Evolutionary conservation across 108 stramenopile species (phyloP).

Genomic region (Skeletonema tropicum): DNA sequence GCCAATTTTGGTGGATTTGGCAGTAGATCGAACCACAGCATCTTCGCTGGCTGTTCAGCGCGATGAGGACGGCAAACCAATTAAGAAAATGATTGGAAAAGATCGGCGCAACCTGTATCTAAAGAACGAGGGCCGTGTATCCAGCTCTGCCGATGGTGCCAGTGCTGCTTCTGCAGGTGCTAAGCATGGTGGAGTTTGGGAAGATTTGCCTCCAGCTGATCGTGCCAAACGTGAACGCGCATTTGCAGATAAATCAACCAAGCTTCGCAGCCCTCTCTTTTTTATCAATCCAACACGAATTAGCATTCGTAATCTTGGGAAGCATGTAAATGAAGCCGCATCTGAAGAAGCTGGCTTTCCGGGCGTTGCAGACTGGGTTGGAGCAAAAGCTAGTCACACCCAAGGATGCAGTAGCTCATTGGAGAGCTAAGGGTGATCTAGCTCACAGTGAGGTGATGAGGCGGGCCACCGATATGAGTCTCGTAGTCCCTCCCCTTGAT

Average conservation of each 20-base stretch:
- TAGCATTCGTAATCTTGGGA: constrained; percentile 89
- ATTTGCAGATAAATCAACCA: constrained; percentile 90
- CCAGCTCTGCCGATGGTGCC: constrained; percentile 42
- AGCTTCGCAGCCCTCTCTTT: constrained; percentile 95
- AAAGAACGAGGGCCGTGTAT: constrained; percentile 90
- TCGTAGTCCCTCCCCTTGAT: constrained; percentile 61
- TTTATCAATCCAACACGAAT: constrained; percentile 95
- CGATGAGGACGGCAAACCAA: constrained; percentile 59
- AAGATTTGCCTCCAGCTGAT: constrained; percentile 83
- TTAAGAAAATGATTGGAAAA: constrained; percentile 61
- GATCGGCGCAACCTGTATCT: constrained; percentile 96
- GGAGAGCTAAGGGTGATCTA: constrained; percentile 78
- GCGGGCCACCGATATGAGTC: constrained; percentile 50
- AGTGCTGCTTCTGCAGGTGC: constrained; percentile 41
- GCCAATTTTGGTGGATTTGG: constrained; percentile 71
- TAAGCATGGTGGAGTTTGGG: constrained; percentile 63
- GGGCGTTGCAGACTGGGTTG: constrained; percentile 79
- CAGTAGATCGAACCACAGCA: constrained; percentile 81
- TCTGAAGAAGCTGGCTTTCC: constrained; percentile 74
- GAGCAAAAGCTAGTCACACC: constrained; percentile 68
- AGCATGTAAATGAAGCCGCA: constrained; percentile 85
- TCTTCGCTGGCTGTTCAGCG: constrained; percentile 73
- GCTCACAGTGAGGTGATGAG: constrained; percentile 70
- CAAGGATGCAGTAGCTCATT: constrained; percentile 82
- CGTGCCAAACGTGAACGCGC: constrained; percentile 90